phyloP scores from a whole-genome alignment of 495 filamentous ascomycete species.

The Haplographium delicatum region DNA sequence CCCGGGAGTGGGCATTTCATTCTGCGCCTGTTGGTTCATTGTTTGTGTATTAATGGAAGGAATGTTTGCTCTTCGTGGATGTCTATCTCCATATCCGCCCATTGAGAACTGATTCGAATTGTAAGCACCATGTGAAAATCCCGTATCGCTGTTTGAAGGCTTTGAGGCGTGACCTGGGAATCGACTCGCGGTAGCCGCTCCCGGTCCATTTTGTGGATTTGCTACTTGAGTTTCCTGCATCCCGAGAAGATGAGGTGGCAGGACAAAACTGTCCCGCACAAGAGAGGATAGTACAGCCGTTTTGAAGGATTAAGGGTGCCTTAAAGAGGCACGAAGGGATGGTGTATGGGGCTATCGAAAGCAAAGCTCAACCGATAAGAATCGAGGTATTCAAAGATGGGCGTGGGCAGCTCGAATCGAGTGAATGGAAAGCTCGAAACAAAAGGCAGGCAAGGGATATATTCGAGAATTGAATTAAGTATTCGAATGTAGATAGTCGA shows the following conservation, averaged over 20 bases:
- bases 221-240: conserved; percentile 77
- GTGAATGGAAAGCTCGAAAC: conserved; percentile 7
- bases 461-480: conserved; percentile 31
- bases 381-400: background rate
- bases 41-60: conserved; percentile 83
- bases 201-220: conserved; percentile 46
- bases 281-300: conserved; percentile 65
- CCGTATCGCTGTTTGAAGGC: conserved; percentile 72
- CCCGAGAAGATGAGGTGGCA: conserved; percentile 70
- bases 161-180: conserved; percentile 62
- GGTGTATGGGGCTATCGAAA: conserved; percentile 3
- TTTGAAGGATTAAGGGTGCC: conserved; percentile 57
- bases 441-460: too few species aligned
- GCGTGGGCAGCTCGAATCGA: conserved; percentile 3
- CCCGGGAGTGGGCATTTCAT: conserved; percentile 80
- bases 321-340: conserved; percentile 40
- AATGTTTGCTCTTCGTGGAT: conserved; percentile 77
- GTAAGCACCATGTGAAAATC: conserved; percentile 89
- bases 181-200: conserved; percentile 47
- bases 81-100: conserved; percentile 75
- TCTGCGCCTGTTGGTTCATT: conserved; percentile 42
- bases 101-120: conserved; percentile 64
- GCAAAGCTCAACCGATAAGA: conserved; percentile 7
- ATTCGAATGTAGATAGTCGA: conserved; percentile 16
- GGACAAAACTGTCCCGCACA: conserved; percentile 68